phyloP scores from a whole-genome alignment of 139 green algal genomes.

The Coelastrella sp. region DNA sequence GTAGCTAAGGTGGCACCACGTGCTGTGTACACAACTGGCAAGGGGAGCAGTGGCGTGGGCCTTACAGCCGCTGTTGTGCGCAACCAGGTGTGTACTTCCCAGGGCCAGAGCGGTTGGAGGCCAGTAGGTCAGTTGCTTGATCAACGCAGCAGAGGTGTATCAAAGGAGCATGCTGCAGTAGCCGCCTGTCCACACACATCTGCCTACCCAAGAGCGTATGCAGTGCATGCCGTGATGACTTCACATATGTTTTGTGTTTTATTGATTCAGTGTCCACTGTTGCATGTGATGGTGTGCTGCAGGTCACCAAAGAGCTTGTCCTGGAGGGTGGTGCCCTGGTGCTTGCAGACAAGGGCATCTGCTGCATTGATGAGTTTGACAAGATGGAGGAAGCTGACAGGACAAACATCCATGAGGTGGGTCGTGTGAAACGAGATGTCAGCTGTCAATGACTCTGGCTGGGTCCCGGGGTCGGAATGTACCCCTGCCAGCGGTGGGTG shows the following conservation, averaged over 20 bases:
- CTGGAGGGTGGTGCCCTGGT: conserved; percentile 98
- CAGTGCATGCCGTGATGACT: too few species aligned
- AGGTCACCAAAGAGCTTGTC: conserved; percentile 85
- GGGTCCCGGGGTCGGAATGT: too few species aligned
- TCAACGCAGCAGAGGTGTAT: too few species aligned
- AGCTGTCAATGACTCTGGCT: background rate
- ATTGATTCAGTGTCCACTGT: background rate
- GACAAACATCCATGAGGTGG: conserved; percentile 98
- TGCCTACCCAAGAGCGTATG: too few species aligned
- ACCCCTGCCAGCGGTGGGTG: too few species aligned
- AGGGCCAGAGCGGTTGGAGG: too few species aligned
- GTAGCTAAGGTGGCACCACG: conserved; percentile 88
- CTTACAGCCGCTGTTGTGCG: conserved; percentile 94
- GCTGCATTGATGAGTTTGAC: conserved; percentile 99
- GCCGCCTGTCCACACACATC: too few species aligned
- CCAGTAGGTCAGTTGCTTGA: too few species aligned
- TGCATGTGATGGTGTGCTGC: background rate
- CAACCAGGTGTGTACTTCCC: conserved; percentile 73
- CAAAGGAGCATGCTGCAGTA: too few species aligned
- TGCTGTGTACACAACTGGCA: conserved; percentile 98
- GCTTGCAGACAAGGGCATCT: conserved; percentile 98
- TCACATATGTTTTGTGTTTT: too few species aligned
- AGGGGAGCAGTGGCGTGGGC: conserved; percentile 94
- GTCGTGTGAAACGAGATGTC: background rate
- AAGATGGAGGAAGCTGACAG: conserved; percentile 99